Evolutionary conservation across 257 asterid genomes (phyloP).

Genomic region (Fraxinus excelsior): DNA sequence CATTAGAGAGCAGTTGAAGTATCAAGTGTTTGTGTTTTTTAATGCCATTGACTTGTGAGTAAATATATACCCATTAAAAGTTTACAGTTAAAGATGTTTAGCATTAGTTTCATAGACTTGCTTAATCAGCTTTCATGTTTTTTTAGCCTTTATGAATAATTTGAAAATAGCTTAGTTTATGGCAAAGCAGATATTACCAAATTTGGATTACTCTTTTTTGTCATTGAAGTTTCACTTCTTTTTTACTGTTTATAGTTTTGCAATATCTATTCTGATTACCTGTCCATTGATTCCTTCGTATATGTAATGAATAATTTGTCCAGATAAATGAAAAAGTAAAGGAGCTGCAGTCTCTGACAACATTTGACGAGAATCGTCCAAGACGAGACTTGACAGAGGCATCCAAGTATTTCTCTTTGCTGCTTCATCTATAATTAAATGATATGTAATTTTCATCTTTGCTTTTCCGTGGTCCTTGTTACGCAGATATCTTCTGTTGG

Average conservation of each 20-base stretch:
- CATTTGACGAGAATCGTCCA: constrained; percentile 38
- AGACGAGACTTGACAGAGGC: constrained; percentile 43
- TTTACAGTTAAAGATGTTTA: constrained; percentile 11
- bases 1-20: too few species aligned
- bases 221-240: constrained; percentile 13
- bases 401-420: constrained; percentile 53
- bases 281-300: constrained; percentile 17
- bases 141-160: not conserved
- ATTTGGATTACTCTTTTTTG: not conserved
- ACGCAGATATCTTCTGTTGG: not conserved
- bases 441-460: not conserved
- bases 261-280: constrained; percentile 2
- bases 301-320: constrained; percentile 19
- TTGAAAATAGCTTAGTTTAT: not conserved
- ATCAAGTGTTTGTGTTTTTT: not conserved
- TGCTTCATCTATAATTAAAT: constrained; percentile 25
- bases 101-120: not conserved
- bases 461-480: not conserved
- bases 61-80: not conserved
- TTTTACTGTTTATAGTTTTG: constrained; percentile 20
- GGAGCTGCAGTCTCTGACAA: constrained; percentile 57
- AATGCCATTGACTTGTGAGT: not conserved
- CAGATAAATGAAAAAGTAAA: constrained; percentile 71
- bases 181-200: not conserved
- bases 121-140: not conserved